Evolutionary conservation across 306 rosid genomes (phyloP), one percentile per base, ranked within the genome.

Genomic region (Quercus cerris): DNA sequence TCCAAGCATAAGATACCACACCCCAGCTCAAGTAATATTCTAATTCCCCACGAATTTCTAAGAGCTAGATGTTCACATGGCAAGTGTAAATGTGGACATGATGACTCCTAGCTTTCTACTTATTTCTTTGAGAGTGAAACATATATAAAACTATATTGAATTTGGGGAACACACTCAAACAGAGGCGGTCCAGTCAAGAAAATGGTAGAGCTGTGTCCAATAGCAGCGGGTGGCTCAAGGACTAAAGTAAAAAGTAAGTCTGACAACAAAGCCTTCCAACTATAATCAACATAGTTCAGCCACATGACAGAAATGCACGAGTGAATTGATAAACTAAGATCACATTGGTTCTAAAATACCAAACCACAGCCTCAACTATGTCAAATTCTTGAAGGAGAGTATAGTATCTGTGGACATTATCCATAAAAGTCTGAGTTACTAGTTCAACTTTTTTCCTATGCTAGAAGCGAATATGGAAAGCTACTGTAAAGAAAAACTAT

Each of bases 201-300:
- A 71, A 77, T 31, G 69, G 63, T 30, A 67, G 57, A 84, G 72
- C 62, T 66, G 84, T 30, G 54, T 62, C 75, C 76, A 51, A 71
- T 74, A 74, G 71, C 58, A 66, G 89, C 85, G 89, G 54, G 91
- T 88, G 97, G 97, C 97, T 92, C 97, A 85, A 94, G 95, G 80
- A 84, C 20, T 71, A 74, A 73, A 70, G 18, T 84, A 79, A 58
- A 73, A 80, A 76, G 77, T 77, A 75, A 57, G 76, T 78, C 81
- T 80, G 66, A 58, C 88, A 6, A 35, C 41, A 75, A 80, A 57
- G 75, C 80, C 70, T 71, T 84, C n/a, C 52, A 17, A 76, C 78
- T 75, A 35, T 33, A 73, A 70, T 41, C 77, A 75, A 77, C 69
- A 66, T 59, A 56, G 69, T 56, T 75, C 20, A 75, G 75, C 57